Percentiles rank a stretch among this genome's conserved stretches.
Evolutionary conservation across 345 rosid species (phyloP).

Genomic region (Physaria fendleri): DNA sequence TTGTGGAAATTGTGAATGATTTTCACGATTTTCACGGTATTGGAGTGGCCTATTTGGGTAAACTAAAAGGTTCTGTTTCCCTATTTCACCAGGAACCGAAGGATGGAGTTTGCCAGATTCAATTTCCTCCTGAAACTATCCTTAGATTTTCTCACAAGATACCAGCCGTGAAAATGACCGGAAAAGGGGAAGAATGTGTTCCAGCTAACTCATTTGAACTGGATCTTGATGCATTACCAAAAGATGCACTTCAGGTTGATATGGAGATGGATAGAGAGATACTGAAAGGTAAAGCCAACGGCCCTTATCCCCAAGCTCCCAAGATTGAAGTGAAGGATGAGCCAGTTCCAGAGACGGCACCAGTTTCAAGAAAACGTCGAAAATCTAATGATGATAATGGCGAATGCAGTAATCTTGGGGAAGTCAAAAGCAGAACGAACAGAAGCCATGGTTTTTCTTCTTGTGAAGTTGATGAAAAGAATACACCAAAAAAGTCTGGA

Average conservation of each 20-base stretch:
- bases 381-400: constrained; percentile 11
- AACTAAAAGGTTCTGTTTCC: constrained; percentile 61
- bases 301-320: constrained; percentile 7
- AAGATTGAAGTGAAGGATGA: constrained; percentile 9
- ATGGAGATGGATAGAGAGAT: constrained; percentile 16
- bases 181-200: constrained; percentile 55
- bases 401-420: not conserved
- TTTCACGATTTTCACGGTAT: constrained; percentile 42
- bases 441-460: constrained; percentile 6
- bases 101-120: constrained; percentile 1
- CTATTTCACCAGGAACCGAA: constrained; percentile 35
- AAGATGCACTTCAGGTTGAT: constrained; percentile 14
- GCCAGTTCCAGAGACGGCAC: constrained; percentile 14
- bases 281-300: constrained; percentile 16
- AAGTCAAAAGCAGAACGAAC: constrained; percentile 5
- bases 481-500: not conserved
- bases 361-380: constrained; percentile 26
- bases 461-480: constrained; percentile 24
- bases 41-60: constrained; percentile 58
- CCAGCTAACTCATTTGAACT: constrained; percentile 63
- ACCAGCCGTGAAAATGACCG: constrained; percentile 60
- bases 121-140: constrained; percentile 24
- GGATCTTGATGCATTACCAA: constrained; percentile 65
- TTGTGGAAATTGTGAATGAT: constrained; percentile 62
- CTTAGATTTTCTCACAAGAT: constrained; percentile 71